Base-by-base conservation (phyloP, 129 eudicot species). In the Flaveria linearis region DNA sequence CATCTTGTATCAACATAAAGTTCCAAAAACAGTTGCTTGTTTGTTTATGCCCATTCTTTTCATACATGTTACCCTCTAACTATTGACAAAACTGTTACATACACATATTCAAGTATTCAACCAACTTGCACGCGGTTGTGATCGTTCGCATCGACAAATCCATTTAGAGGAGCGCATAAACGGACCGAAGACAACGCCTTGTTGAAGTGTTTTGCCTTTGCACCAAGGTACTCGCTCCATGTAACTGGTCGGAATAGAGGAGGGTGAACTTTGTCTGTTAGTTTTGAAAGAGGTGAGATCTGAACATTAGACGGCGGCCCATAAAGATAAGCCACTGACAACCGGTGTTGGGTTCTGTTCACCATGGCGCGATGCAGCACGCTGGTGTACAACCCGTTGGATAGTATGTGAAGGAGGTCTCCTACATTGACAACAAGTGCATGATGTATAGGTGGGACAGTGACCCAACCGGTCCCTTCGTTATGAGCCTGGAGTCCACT, bases 351-450 rank as follows among this genome's bases (percentile, higher is more conserved):
- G 57, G 83, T 87, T 55, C 90, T 73, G 86, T 92, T 92, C 55
- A 92, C 97, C 67, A 89, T 74, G 76, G 91, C 96, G 28, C 96
- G 93, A 55, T 92, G 97, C 65, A 87, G 83, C 49, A 89, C 97
- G 7, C 91, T 92, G 16, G 90, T 88, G 81, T 89, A 92, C 74
- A 74, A 50, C 65, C 97, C 97, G 80, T 92, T 92, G 18, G 96
- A 89, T 20, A 92, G 80, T 58, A 92, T 89, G 78, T 92, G 97
- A 26, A 92, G 68, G 4, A 92, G 89, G 82, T 92, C 97, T 0
- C 97, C 97, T 28, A 86, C 87, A 79, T 92, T 87, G 65, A 92
- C 82, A 52, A 89, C 91, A 16, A 92, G 86, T 3, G 93, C 96
- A 17, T 85, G 84, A 0, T 76, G 75, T 15, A 78, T 81, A 13